Evolutionary conservation across 2,329 filamentous ascomycete genomes (phyloP).

Genomic region (Clarireedia sp.): DNA sequence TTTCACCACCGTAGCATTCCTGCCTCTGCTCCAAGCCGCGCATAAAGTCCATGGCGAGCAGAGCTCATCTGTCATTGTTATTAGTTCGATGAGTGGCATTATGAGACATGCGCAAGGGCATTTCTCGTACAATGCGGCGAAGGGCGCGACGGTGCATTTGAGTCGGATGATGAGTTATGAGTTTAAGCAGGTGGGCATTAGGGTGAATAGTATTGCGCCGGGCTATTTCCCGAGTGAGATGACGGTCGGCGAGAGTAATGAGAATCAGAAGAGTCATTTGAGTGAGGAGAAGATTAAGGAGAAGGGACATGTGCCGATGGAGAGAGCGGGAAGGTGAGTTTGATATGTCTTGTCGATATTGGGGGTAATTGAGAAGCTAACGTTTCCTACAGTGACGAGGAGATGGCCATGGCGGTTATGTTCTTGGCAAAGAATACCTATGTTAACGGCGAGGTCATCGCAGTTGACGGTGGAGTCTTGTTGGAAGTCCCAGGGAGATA

Average conservation of each 20-base stretch:
- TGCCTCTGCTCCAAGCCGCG: slow-evolving; percentile 51
- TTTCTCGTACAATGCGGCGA: slow-evolving; percentile 34
- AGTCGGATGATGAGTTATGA: slow-evolving; percentile 47
- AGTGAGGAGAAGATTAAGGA: slow-evolving; percentile 42
- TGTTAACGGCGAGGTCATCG: slow-evolving; percentile 32
- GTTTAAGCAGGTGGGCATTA: slow-evolving; percentile 44
- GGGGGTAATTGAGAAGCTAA: not conserved
- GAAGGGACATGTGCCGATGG: slow-evolving; percentile 41
- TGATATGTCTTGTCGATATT: not conserved
- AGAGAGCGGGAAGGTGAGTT: slow-evolving; percentile 36
- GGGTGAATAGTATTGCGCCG: slow-evolving; percentile 50
- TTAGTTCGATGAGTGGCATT: slow-evolving; percentile 24
- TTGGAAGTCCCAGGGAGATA: slow-evolving; percentile 27
- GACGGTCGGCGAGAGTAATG: slow-evolving; percentile 37
- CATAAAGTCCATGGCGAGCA: slow-evolving; percentile 35
- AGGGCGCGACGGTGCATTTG: slow-evolving; percentile 44
- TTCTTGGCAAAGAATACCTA: slow-evolving; percentile 39
- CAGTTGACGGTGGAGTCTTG: slow-evolving; percentile 45
- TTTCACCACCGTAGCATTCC: slow-evolving; percentile 55
- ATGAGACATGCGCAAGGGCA: slow-evolving; percentile 25
- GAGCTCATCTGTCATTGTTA: slow-evolving; percentile 24
- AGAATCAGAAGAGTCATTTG: slow-evolving; percentile 41
- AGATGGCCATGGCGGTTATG: slow-evolving; percentile 49
- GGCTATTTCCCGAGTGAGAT: slow-evolving; percentile 40
- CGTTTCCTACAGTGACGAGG: slow-evolving; percentile 26